Evolutionary conservation across 306 rosid species (phyloP).

Genomic region (Ceratonia siliqua): DNA sequence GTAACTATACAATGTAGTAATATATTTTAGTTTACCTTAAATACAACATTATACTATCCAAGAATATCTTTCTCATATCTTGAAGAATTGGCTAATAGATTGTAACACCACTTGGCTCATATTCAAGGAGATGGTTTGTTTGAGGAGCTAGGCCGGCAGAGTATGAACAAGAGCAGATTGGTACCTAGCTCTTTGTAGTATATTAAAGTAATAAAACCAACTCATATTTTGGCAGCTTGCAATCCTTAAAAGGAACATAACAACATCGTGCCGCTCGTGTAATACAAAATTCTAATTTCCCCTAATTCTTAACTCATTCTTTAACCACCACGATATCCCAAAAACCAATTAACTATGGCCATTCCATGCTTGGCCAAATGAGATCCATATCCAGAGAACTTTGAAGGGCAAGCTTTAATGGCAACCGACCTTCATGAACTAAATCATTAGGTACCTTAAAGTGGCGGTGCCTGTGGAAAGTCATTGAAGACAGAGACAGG

Average conservation of each 20-base stretch:
- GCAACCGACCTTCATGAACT: slow-evolving; percentile 35
- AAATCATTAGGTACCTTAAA: slow-evolving; percentile 9
- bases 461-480: slow-evolving; percentile 46
- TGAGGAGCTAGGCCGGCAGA: slow-evolving; percentile 36
- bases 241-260: slow-evolving; percentile 29
- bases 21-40: no score
- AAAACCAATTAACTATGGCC: background rate
- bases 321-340: background rate
- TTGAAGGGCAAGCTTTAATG: slow-evolving; percentile 27
- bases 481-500: slow-evolving; percentile 29
- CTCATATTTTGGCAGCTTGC: slow-evolving; percentile 28
- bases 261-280: slow-evolving; percentile 33
- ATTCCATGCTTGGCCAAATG: slow-evolving; percentile 4
- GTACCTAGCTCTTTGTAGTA: background rate
- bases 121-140: no score
- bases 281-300: background rate
- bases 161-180: slow-evolving; percentile 3
- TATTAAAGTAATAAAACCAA: background rate
- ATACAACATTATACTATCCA: background rate
- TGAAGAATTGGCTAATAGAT: background rate
- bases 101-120: background rate
- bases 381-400: slow-evolving; percentile 24
- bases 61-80: background rate
- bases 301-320: background rate
- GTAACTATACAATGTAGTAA: no score